Conservation (phyloP, 2,329 filamentous ascomycete genomes). For the Aspergillus vadensis region DNA sequence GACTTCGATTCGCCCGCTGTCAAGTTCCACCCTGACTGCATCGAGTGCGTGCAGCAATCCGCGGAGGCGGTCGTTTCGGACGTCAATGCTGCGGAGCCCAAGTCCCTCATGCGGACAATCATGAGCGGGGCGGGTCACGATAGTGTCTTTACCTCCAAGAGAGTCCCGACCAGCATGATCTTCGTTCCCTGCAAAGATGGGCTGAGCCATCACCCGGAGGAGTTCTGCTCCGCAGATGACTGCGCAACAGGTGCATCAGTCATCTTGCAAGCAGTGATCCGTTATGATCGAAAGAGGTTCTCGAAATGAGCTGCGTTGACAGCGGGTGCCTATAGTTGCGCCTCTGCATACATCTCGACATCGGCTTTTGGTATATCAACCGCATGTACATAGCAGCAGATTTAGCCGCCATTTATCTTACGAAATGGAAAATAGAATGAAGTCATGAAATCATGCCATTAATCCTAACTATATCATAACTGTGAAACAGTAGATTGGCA, state of each 20-base stretch:
- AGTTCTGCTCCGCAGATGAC: constrained; percentile 63
- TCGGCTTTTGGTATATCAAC: no score
- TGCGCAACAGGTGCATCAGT: constrained; percentile 57
- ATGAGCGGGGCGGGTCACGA: constrained; percentile 68
- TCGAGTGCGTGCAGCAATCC: constrained; percentile 63
- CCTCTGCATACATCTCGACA: neutral
- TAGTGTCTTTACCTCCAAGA: constrained; percentile 62
- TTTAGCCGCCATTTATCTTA: neutral
- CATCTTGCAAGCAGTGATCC: constrained; percentile 38
- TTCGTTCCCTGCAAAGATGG: constrained; percentile 67
- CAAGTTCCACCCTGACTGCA: constrained; percentile 68
- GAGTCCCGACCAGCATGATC: constrained; percentile 66
- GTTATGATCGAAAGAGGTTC: constrained; percentile 47
- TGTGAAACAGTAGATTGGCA: constrained; percentile 26
- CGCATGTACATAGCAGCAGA: no score
- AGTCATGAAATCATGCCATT: constrained; percentile 37
- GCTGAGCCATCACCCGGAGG: constrained; percentile 64
- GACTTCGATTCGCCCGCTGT: constrained; percentile 64
- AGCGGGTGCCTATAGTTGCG: neutral
- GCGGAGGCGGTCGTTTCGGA: constrained; percentile 61
- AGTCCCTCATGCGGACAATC: constrained; percentile 54
- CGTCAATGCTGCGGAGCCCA: constrained; percentile 38
- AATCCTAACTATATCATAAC: constrained; percentile 32
- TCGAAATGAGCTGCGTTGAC: constrained; percentile 8
- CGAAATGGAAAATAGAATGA: neutral